Base-by-base conservation (phyloP, 352 stramenopile genomes). In the Blastocystis sp. region DNA sequence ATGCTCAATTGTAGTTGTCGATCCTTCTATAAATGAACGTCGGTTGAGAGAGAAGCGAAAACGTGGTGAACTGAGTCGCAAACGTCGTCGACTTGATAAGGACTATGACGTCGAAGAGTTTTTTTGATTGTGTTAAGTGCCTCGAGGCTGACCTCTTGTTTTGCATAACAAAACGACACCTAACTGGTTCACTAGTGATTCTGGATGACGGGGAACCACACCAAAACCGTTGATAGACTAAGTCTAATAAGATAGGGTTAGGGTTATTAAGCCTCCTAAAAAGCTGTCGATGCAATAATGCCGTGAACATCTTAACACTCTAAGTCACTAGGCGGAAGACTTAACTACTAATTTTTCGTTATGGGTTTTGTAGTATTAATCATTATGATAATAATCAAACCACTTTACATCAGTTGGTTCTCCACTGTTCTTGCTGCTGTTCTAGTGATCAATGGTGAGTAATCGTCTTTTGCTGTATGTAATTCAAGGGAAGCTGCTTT, bases 141-240 rank as follows among this genome's bases (percentile, higher is more conserved):
- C 73, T 53, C 73, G 73, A 84, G 73, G 73, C 48, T 24, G 48
- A 84, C 73, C 73, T 84, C 73, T 84, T 27, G 56, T 66, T 66
- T 84, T 42, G 73, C 53, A 60, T 66, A 30, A 84, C 73, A 69
- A 30, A 60, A 66, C 35, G 30, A 35, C 42, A 84, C 51, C 24
- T 33, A 53, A 78, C 17, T 33, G 73, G 35, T 84, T 56, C 54
- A 84, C 73, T 64, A 84, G 53, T 84, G 73, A 66, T 84, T 84
- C 73, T 84, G 35, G 51, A 68, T 68, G 73, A 84, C 27, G 73
- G 73, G 48, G 59, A 84, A 84, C 48, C 58, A 42, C 35, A 54
- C 11, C 58, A 84, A 81, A 33, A 84, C 73, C 73, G 42, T 53
- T 62, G 6, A 84, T 68, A 35, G n/a, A 54, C 33, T 44, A 64